Conservation (phyloP, 129 eudicot species). For the Helianthus annuus region HanXRQr2.0-SUNRISE NC_035438.2:13050849-13051348, state of each 20-base stretch:
- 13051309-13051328: conserved; percentile 75
- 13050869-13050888: conserved; percentile 18
- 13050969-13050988: conserved; percentile 81
- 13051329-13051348: conserved; percentile 78
- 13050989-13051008: conserved; percentile 97
- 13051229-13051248: neutral
- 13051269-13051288: neutral
- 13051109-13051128: conserved; percentile 11
- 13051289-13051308: conserved; percentile 48
- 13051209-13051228: neutral
- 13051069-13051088: conserved; percentile 11
- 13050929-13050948: conserved; percentile 27
- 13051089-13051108: neutral
- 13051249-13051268: neutral
- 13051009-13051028: conserved; percentile 92
- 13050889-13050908: neutral
- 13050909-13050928: conserved; percentile 9
- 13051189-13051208: neutral
- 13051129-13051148: neutral
- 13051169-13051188: conserved; percentile 15
- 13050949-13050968: conserved; percentile 50
- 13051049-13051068: neutral
- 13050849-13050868: neutral
- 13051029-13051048: conserved; percentile 15
- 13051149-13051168: neutral